Conservation (phyloP, 768 basidiomycete species). For the Cyclocybe aegerita region DNA sequence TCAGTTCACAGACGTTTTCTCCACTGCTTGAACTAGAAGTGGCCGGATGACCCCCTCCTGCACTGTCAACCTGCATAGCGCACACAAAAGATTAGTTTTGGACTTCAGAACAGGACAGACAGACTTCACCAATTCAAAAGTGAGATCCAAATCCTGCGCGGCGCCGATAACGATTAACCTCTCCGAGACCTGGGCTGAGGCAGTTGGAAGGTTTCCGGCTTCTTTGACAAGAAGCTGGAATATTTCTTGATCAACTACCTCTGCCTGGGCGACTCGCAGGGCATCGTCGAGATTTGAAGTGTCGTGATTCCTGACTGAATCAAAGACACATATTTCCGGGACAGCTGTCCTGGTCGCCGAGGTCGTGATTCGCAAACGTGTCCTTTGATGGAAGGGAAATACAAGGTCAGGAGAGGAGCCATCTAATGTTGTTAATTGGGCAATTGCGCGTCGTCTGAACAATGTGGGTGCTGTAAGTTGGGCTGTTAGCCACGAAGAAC, state of each 20-base stretch:
- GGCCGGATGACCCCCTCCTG: slow-evolving; percentile 2
- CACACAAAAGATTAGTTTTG: not conserved
- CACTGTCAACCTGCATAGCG: slow-evolving; percentile 13
- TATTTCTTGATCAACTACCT: slow-evolving; percentile 79
- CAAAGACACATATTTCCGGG: slow-evolving; percentile 24
- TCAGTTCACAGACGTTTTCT: slow-evolving; percentile 58
- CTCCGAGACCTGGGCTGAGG: slow-evolving; percentile 77
- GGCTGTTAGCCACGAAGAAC: not conserved
- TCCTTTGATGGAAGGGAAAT: slow-evolving; percentile 65
- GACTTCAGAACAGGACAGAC: not conserved
- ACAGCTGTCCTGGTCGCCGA: slow-evolving; percentile 33
- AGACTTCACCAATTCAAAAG: slow-evolving; percentile 68
- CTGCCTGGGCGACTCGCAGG: slow-evolving; percentile 62
- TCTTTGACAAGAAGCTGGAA: slow-evolving; percentile 73
- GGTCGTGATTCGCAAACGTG: slow-evolving; percentile 63
- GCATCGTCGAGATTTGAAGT: slow-evolving; percentile 45
- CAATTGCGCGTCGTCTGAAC: slow-evolving; percentile 72
- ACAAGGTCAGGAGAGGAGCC: slow-evolving; percentile 42
- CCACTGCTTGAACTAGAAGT: slow-evolving; percentile 12
- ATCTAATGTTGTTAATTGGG: slow-evolving; percentile 56
- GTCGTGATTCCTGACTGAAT: slow-evolving; percentile 24
- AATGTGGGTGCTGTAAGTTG: slow-evolving; percentile 50
- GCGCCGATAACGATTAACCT: slow-evolving; percentile 74
- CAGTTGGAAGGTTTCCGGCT: slow-evolving; percentile 73
- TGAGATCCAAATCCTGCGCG: slow-evolving; percentile 67